Base-by-base conservation (phyloP, 306 rosid species). In the Cicer pinnatifidum region DNA sequence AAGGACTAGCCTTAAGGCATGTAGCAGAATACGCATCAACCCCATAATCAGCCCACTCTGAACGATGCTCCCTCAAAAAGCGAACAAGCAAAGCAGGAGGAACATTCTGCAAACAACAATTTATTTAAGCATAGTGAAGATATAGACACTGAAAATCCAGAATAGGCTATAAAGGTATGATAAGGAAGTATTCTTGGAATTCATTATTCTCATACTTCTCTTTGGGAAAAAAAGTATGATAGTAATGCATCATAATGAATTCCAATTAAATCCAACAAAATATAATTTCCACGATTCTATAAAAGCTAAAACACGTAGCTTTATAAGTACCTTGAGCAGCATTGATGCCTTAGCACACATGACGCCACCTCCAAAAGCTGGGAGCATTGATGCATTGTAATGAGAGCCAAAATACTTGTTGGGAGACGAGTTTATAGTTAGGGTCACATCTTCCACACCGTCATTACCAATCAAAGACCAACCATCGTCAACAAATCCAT, bases 41-140 rank as follows among this genome's bases (percentile, higher is more conserved):
- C 8, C 97, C 97, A 72, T 88, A 88, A 81, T 94, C 99, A 15
- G 99, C 97, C 99, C 99, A 94, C 58, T 94, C 99, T 0, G 99
- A 90, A 0, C 99, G 90, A 78, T 94, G 99, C 87, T 94, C 99
- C 86, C 99, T 90, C 85, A 94, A 78, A 77, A 91, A 94, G 1
- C 95, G 97, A 78, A 94, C 96, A 72, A 94, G 96, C 83, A 94
- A 78, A 43, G 99, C 97, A 68, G 99, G 99, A 28, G 99, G 99
- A 59, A 94, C 99, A 83, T 90, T 84, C 99, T 94, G 86, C 33
- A 72, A 35, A 23, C 2, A 9, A 48, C 8, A 28, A 2, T 28
- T 28, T 3, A 28, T 28, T 28, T 28, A 28, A 28, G 33, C 33
- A 28, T 28, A 28, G 33, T 11, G 33, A 54, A 50, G 35, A 39